Base-by-base conservation (phyloP, 108 stramenopile genomes). In the Cyclotella distinguenda region DNA sequence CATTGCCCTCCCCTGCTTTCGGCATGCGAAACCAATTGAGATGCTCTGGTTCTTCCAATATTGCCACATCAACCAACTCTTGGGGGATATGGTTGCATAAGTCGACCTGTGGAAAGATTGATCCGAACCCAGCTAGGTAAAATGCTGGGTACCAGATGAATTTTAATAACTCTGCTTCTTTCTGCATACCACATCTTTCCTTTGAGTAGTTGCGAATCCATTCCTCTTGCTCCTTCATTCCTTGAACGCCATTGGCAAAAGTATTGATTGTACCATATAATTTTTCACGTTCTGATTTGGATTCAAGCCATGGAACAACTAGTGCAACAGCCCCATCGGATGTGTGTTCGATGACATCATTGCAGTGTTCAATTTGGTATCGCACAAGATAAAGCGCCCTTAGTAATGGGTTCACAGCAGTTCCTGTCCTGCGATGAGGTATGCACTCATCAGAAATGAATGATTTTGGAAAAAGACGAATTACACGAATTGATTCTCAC, bases 31-130 rank as follows among this genome's bases (percentile, higher is more conserved):
- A 91, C 94, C 94, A 97, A 79, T 95, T 97, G 48, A 97, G 52
- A 79, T 97, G 97, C 73, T 97, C 97, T 10, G 97, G 95, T 72
- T 97, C 97, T 79, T 96, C 95, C 65, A 96, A 66, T 63, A 95
- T 91, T 28, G 77, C 80, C 15, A 97, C 84, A 74, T 93, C 91
- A 18, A 93, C 94, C 46, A 88, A 74, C 4, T 93, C 86, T 10
- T 70, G 48, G 4, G 94, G 91, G n/a, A 95, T 84, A 22, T 68
- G 72, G 44, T 70, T 63, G 60, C 69, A 73, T 44, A 72, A 30
- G 62, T 97, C 97, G 11, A 86, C 95, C 51, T 86, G 82, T n/a
- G 91, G 73, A 61, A 96, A 94, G 53, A 97, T 93, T 16, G 80
- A 82, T 21, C 89, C 90, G 53, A 91, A 82, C 3, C 68, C 58